Percentiles rank a stretch among this genome's conserved stretches.
These are phyloP conservation scores for Fusarium metavorans DNA, from an alignment of 2,329 filamentous ascomycete species.

Conservation along the genomic window DNA sequence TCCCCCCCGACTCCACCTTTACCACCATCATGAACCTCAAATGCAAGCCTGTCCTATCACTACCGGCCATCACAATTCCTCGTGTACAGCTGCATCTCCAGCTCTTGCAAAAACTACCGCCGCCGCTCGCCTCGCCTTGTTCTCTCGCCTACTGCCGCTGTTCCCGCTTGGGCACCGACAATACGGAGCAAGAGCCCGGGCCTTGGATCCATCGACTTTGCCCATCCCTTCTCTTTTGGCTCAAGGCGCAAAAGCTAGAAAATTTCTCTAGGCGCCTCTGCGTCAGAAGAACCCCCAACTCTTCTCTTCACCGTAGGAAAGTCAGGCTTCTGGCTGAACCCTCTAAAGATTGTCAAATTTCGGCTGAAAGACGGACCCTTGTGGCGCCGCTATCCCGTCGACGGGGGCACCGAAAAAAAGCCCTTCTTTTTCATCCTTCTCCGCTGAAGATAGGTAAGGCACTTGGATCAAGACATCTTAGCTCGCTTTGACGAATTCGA, in stretches of 20 bases:
- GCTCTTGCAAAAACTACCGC: slow-evolving; percentile 9
- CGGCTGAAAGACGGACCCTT: slow-evolving; percentile 35
- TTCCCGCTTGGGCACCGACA: slow-evolving; percentile 26
- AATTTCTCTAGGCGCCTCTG: slow-evolving; percentile 1
- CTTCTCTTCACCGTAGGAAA: not conserved
- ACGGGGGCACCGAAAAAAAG: slow-evolving; percentile 24
- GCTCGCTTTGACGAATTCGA: slow-evolving; percentile 4
- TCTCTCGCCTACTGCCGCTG: not conserved
- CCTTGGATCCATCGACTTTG: not conserved
- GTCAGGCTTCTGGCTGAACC: not conserved
- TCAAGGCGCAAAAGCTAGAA: slow-evolving; percentile 15
- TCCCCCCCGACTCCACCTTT: not conserved
- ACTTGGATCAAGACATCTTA: slow-evolving; percentile 1
- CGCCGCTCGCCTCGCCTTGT: not conserved
- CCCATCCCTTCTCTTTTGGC: slow-evolving; percentile 24
- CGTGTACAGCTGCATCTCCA: slow-evolving; percentile 6
- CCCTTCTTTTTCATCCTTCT: slow-evolving; percentile 7
- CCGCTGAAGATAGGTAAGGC: not conserved
- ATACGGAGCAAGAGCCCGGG: not conserved
- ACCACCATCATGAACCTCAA: slow-evolving; percentile 23
- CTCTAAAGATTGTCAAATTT: slow-evolving; percentile 35
- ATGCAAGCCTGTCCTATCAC: not conserved
- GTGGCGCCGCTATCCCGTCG: slow-evolving; percentile 30
- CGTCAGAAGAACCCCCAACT: not conserved
- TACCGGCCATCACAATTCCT: slow-evolving; percentile 1